A percentile compares a stretch with the other conserved stretches of the same genome.
phyloP scores from a whole-genome alignment of 345 rosid species.

The Erodium maritimum region DNA sequence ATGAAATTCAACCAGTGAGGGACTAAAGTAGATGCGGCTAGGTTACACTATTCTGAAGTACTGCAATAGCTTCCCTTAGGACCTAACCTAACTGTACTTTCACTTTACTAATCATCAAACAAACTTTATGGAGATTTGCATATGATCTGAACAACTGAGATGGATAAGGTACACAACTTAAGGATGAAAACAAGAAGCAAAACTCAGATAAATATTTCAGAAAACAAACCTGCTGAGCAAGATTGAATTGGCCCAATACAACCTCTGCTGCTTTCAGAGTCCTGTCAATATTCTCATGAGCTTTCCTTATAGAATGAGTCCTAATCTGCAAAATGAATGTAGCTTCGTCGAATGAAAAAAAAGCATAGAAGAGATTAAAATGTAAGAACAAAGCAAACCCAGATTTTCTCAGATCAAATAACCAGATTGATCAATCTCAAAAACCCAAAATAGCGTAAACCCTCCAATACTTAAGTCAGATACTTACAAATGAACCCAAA shows the following conservation, averaged over 20 bases:
- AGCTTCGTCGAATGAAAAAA: conserved; percentile 10
- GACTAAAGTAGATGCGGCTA: neutral
- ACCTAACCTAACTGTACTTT: neutral
- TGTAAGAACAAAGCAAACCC: neutral
- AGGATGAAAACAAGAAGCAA: neutral
- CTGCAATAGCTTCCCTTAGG: neutral
- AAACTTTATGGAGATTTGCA: neutral
- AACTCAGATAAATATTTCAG: neutral
- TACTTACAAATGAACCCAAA: neutral
- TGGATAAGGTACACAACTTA: neutral
- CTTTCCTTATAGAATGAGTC: conserved; percentile 89
- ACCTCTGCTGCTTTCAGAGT: conserved; percentile 85
- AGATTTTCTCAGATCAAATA: conserved; percentile 1
- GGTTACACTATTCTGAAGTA: too few species aligned
- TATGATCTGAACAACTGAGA: neutral
- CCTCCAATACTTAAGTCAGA: too few species aligned
- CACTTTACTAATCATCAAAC: neutral
- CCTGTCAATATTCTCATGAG: conserved; percentile 92
- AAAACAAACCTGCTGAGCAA: conserved; percentile 66
- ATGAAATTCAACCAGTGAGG: neutral
- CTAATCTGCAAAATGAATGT: conserved; percentile 46
- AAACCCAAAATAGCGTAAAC: neutral
- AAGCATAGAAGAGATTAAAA: conserved; percentile 6
- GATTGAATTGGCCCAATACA: conserved; percentile 67
- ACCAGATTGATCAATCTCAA: neutral